Base-by-base conservation (phyloP, 2,329 filamentous ascomycete genomes). In the Fusarium sp. region DNA sequence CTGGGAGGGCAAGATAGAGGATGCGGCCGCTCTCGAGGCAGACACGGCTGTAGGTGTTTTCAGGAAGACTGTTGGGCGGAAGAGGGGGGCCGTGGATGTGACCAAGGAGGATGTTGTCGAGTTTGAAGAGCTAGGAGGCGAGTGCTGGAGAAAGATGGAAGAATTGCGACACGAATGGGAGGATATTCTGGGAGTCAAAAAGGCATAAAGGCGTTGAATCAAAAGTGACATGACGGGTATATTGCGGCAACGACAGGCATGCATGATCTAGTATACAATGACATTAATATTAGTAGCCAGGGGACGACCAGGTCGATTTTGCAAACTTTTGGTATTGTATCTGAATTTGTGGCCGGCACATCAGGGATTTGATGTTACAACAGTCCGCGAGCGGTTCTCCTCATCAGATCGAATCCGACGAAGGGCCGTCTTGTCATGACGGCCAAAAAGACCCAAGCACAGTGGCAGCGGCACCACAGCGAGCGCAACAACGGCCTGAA, bases 101-200 rank as follows among this genome's bases (percentile, higher is more conserved):
- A 94, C 90, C 0, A 80, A 86, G 66, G 89, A 92, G 76, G 85
- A 84, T 47, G 84, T 86, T 58, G 82, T 84, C 36, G 83, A 87
- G 66, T 94, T 95, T 75, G 88, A 92, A 78, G 83, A 85, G 65
- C 75, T 87, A 30, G 92, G 91, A 0, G 85, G 82, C 8, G 77
- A 83, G 72, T 89, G 86, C 68, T 95, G 93, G 93, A 84, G 77
- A 65, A 84, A 89, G 79, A 91, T 96, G 86, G 94, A 96, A 83
- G 84, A 82, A 71, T 78, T 97, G 82, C 85, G 94, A 73, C 78
- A 77, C 28, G 83, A 88, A 73, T 94, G 91, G 94, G 90, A 89
- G 77, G 80, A 71, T n/a, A 75, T 77, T 52, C 56, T 75, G 36
- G 68, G 61, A 11, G 51, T 73, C 13, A 73, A 68, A 52, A 64